Conservation (phyloP, 306 rosid species). For the Dalbergia cochinchinensis region DNA sequence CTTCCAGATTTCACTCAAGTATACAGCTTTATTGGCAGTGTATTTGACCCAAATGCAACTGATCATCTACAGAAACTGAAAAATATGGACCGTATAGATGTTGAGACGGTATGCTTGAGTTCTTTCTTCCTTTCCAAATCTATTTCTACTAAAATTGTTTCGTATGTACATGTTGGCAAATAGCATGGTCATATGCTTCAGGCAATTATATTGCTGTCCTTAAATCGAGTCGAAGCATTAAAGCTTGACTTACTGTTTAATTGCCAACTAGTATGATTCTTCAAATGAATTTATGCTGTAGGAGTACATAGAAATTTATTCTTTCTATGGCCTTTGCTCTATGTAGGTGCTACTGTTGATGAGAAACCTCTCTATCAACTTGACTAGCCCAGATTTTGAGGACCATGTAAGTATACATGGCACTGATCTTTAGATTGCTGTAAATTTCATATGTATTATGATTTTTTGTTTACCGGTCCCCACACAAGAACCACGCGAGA, state of each 20-base stretch:
- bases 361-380: constrained; percentile 86
- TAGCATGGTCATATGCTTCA: background rate
- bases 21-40: constrained; percentile 82
- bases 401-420: constrained; percentile 70
- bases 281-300: constrained; percentile 23
- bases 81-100: constrained; percentile 81
- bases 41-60: constrained; percentile 71
- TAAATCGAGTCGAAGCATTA: background rate
- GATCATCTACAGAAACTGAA: constrained; percentile 77
- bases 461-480: background rate
- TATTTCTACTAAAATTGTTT: background rate
- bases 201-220: background rate
- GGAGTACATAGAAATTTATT: background rate
- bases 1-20: constrained; percentile 86
- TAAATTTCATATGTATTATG: background rate
- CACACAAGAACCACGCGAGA: background rate
- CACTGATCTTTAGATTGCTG: constrained; percentile 21
- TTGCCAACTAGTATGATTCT: background rate
- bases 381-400: constrained; percentile 82
- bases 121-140: background rate
- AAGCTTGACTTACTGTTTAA: background rate
- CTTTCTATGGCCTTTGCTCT: constrained; percentile 25
- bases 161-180: background rate
- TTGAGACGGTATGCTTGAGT: constrained; percentile 67
- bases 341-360: constrained; percentile 79